Conservation (phyloP, 768 basidiomycete species). For the Scleroderma citrinum region DNA sequence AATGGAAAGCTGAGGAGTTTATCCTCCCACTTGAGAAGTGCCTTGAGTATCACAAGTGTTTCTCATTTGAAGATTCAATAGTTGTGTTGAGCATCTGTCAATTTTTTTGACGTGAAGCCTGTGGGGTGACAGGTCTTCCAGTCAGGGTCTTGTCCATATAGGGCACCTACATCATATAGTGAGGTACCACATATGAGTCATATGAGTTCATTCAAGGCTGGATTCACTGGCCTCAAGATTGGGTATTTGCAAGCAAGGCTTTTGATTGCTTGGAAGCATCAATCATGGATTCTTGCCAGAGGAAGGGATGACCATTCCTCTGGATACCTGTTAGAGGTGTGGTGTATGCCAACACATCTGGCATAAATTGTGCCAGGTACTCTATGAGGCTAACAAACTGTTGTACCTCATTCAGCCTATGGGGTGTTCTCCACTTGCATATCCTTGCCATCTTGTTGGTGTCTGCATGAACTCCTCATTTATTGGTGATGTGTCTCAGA, state of each 20-base stretch:
- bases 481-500: too few relatives aligned
- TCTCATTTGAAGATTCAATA: constrained; percentile 21
- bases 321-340: constrained; percentile 18
- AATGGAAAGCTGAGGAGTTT: too few relatives aligned
- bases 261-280: constrained; percentile 19
- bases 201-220: constrained; percentile 14
- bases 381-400: constrained; percentile 10
- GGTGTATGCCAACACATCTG: constrained; percentile 7
- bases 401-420: constrained; percentile 22
- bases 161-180: too few relatives aligned
- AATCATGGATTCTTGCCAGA: constrained; percentile 24
- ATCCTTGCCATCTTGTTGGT: too few relatives aligned
- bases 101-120: constrained; percentile 25
- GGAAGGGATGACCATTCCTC: constrained; percentile 22
- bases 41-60: constrained; percentile 16
- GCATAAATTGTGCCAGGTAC: constrained; percentile 11
- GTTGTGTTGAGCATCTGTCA: constrained; percentile 23
- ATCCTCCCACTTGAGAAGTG: constrained; percentile 23
- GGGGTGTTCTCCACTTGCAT: too few relatives aligned
- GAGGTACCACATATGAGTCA: constrained; percentile 25
- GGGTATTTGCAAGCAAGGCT: constrained; percentile 10
- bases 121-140: constrained; percentile 22
- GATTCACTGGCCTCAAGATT: constrained; percentile 20
- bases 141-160: constrained; percentile 22
- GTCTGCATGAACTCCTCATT: too few relatives aligned